Evolutionary conservation across 2,329 filamentous ascomycete species (phyloP).

Genomic region (Rhytidhysteron rufulum): DNA sequence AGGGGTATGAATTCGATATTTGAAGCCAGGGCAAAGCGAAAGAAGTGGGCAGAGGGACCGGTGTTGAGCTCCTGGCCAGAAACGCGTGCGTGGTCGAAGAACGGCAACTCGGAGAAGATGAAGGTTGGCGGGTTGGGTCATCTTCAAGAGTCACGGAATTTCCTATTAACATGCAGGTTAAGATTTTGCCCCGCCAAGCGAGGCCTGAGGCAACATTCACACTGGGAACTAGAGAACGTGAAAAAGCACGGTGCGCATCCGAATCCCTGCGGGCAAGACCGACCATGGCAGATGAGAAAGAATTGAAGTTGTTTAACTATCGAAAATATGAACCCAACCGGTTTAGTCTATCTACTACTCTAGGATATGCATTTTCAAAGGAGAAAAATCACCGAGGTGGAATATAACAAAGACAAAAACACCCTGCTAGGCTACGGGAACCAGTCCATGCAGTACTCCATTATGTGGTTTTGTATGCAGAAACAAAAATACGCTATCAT

Average conservation of each 20-base stretch:
- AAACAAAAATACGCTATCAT: not conserved
- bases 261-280: too few relatives aligned
- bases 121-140: not conserved
- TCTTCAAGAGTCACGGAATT: not conserved
- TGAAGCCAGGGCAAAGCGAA: too few relatives aligned
- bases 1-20: too few relatives aligned
- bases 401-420: not conserved
- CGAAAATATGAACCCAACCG: not conserved
- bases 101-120: not conserved
- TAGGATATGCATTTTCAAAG: too few relatives aligned
- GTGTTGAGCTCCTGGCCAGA: not conserved
- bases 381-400: too few relatives aligned
- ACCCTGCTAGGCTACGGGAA: too few relatives aligned
- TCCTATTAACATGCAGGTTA: not conserved
- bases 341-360: not conserved
- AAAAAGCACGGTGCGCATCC: not conserved
- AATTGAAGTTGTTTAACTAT: not conserved
- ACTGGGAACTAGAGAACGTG: not conserved
- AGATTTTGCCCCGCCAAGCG: not conserved
- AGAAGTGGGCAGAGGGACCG: too few relatives aligned
- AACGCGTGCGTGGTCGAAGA: not conserved
- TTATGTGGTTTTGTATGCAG: not conserved
- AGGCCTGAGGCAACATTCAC: not conserved
- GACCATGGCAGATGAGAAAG: too few relatives aligned
- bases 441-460: not conserved